Evolutionary conservation across 331 rosid species (phyloP).

Genomic region (Arachis monticola): DNA sequence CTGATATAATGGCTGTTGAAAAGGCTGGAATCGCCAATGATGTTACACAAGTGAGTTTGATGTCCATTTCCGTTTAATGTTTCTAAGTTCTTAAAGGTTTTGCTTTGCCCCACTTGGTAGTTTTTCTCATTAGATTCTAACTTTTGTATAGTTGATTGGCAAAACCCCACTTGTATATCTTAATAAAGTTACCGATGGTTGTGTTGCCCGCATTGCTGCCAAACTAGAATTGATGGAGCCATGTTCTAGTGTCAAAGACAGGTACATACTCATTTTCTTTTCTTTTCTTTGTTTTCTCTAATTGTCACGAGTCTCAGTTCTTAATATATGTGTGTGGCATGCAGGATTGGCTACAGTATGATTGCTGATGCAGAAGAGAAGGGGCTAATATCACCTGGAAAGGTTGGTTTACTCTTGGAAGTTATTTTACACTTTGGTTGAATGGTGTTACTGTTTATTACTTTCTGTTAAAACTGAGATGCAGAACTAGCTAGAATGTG

Average conservation of each 20-base stretch:
- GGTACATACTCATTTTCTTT: constrained; percentile 40
- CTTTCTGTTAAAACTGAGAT: constrained; percentile 21
- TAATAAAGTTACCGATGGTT: constrained; percentile 57
- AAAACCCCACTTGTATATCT: constrained; percentile 75
- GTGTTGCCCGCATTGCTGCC: constrained; percentile 70
- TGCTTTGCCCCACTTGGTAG: neutral
- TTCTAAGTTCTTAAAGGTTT: constrained; percentile 17
- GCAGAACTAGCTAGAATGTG: constrained; percentile 25
- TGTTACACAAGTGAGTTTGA: constrained; percentile 59
- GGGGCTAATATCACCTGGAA: constrained; percentile 71
- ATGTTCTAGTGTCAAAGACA: constrained; percentile 77
- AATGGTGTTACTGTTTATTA: neutral
- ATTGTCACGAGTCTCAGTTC: neutral
- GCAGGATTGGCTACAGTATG: constrained; percentile 78
- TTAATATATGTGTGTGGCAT: constrained; percentile 20
- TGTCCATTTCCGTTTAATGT: constrained; percentile 7
- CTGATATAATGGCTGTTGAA: constrained; percentile 55
- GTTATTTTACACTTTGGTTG: constrained; percentile 13
- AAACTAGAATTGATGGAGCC: constrained; percentile 79
- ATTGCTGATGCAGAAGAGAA: constrained; percentile 76
- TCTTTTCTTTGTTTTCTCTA: neutral
- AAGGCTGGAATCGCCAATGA: constrained; percentile 60
- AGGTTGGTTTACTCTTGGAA: constrained; percentile 46
- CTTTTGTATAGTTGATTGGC: constrained; percentile 58
- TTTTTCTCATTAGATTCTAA: constrained; percentile 18